Conservation (phyloP, 1,284 basidiomycete species). For the Microbotryum lychnidis-dioicae region DNA sequence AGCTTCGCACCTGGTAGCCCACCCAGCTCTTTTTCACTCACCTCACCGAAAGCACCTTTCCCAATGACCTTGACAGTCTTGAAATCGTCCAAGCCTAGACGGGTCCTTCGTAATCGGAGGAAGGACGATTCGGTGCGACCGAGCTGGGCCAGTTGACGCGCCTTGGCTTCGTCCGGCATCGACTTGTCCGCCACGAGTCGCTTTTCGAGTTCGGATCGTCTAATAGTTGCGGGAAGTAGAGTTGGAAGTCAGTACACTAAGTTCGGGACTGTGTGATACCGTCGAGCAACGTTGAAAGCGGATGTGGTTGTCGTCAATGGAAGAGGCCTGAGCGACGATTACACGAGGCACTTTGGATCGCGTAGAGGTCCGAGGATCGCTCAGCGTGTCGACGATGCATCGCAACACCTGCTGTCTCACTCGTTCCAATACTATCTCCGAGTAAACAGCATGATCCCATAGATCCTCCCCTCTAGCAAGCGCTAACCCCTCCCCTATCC, state of each 20-base stretch:
- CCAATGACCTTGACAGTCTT: conserved; percentile 97
- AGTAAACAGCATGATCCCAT: too few relatives aligned
- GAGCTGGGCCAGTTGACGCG: conserved; percentile 80
- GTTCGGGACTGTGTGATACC: conserved; percentile 2
- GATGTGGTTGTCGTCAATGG: conserved; percentile 37
- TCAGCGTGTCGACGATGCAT: too few relatives aligned
- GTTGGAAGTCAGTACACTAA: conserved; percentile 13
- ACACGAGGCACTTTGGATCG: too few relatives aligned
- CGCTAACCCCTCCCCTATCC: too few relatives aligned
- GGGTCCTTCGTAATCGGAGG: conserved; percentile 79
- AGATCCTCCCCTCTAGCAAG: too few relatives aligned
- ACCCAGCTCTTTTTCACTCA: conserved; percentile 37
- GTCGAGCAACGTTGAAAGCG: conserved; percentile 45
- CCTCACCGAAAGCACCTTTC: conserved; percentile 97
- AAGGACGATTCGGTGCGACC: conserved; percentile 80
- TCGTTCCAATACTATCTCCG: too few relatives aligned
- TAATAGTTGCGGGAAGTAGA: conserved; percentile 37
- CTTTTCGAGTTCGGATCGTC: conserved; percentile 87
- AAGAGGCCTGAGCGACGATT: too few relatives aligned
- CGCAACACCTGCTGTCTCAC: too few relatives aligned
- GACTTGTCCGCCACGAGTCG: conserved; percentile 60
- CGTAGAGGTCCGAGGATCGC: too few relatives aligned
- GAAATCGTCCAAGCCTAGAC: conserved; percentile 89
- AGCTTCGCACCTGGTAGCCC: neutral
- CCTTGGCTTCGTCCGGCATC: conserved; percentile 39